A percentile compares a stretch with the other conserved stretches of the same genome.
These are phyloP conservation scores for Osmanthus fragrans DNA, from an alignment of 257 asterid species.

Conservation along the genomic window DNA sequence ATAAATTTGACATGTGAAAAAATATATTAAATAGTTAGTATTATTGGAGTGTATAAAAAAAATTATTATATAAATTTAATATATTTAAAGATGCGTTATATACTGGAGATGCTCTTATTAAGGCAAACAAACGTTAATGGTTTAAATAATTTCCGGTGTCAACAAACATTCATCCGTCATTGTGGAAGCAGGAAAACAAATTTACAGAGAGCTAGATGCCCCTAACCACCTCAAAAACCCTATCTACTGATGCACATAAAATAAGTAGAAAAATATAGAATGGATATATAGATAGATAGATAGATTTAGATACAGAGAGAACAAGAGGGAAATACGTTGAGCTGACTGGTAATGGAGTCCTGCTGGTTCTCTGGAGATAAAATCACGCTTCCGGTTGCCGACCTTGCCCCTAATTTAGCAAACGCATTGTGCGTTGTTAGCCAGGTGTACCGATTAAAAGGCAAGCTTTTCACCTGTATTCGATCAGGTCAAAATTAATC, in stretches of 20 bases:
- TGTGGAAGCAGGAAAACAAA: constrained; percentile 21
- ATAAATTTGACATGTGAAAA: too few species aligned
- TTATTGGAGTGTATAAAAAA: too few species aligned
- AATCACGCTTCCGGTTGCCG: constrained; percentile 66
- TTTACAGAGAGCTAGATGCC: constrained; percentile 25
- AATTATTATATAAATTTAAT: too few species aligned
- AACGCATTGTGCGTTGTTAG: constrained; percentile 83
- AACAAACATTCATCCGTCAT: constrained; percentile 35
- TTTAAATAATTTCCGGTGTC: constrained; percentile 16
- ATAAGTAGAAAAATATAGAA: background rate
- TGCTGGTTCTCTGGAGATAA: constrained; percentile 80
- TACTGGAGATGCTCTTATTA: background rate
- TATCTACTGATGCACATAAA: background rate
- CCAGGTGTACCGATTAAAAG: constrained; percentile 89
- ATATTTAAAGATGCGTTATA: too few species aligned
- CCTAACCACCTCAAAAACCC: constrained; percentile 29
- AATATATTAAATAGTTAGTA: too few species aligned
- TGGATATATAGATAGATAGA: background rate
- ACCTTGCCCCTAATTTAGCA: constrained; percentile 66
- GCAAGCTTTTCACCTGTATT: constrained; percentile 72
- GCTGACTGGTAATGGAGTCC: constrained; percentile 84
- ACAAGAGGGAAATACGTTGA: constrained; percentile 42
- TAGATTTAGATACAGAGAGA: background rate
- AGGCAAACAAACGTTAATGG: constrained; percentile 17
- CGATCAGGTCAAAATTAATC: constrained; percentile 19